phyloP scores from a whole-genome alignment of 441 rosid species.

The Dalechampia spathulata region DNA sequence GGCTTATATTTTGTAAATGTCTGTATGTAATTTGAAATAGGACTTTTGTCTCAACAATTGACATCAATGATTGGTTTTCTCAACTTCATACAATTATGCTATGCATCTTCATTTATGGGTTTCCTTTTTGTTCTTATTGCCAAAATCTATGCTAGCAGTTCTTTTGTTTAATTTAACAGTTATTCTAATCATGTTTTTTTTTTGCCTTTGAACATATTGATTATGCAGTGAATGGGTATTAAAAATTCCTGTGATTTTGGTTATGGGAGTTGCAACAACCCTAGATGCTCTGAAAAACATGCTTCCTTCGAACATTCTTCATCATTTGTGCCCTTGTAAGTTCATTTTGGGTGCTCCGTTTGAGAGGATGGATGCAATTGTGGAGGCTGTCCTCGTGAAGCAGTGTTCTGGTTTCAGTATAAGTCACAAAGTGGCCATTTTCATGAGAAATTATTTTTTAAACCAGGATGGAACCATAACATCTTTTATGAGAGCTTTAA shows the following conservation, averaged over 20 bases:
- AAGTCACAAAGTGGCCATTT: constrained; percentile 66
- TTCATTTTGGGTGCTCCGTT: constrained; percentile 71
- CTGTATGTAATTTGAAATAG: no score
- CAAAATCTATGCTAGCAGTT: neutral
- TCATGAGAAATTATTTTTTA: constrained; percentile 68
- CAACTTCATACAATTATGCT: no score
- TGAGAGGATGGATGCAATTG: constrained; percentile 82
- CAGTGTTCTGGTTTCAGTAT: constrained; percentile 64
- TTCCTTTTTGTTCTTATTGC: no score
- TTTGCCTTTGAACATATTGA: constrained; percentile 11
- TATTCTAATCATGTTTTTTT: constrained; percentile 5
- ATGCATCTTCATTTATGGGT: no score
- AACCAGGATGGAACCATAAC: constrained; percentile 85
- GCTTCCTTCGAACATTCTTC: constrained; percentile 59
- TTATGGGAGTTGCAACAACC: constrained; percentile 89
- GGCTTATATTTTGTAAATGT: no score
- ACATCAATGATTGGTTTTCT: no score
- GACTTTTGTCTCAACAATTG: no score
- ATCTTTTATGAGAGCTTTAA: constrained; percentile 74
- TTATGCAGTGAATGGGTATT: constrained; percentile 73
- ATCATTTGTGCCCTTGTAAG: constrained; percentile 48
- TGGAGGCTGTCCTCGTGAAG: constrained; percentile 72
- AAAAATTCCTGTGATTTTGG: constrained; percentile 68
- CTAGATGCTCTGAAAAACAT: constrained; percentile 58
- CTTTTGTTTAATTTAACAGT: neutral